These are phyloP conservation scores for Seiridium cupressi DNA, from an alignment of 2,329 filamentous ascomycete species.

Conservation along the genomic window DNA sequence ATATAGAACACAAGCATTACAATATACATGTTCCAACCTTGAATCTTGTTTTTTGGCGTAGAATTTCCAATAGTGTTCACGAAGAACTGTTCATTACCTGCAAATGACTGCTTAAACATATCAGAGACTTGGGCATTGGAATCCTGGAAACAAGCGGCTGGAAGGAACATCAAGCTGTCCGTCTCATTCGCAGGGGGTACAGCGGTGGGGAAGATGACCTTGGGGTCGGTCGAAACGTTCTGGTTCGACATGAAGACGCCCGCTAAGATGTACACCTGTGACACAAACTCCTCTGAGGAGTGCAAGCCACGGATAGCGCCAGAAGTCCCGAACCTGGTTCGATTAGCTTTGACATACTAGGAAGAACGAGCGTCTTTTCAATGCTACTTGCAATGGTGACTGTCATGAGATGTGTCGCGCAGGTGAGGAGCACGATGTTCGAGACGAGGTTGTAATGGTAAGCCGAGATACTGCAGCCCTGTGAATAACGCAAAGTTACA, in stretches of 20 bases:
- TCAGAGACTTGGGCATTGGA: conserved; percentile 2
- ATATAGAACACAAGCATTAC: conserved; percentile 22
- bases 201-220: conserved; percentile 22
- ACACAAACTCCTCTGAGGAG: conserved; percentile 26
- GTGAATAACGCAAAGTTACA: conserved; percentile 30
- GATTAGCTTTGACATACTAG: too few relatives aligned
- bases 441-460: conserved; percentile 36
- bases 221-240: conserved; percentile 13
- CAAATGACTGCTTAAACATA: conserved; percentile 14
- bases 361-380: too few relatives aligned
- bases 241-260: conserved; percentile 31
- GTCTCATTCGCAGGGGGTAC: conserved; percentile 17
- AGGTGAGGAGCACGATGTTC: conserved; percentile 33
- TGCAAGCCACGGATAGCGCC: conserved; percentile 27
- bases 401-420: conserved; percentile 33
- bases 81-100: conserved; percentile 15
- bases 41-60: conserved; percentile 18
- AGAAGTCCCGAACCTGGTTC: conserved; percentile 25
- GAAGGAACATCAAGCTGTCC: conserved; percentile 24
- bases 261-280: conserved; percentile 26
- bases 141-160: conserved; percentile 30
- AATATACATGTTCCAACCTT: conserved; percentile 23
- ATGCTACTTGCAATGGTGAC: conserved; percentile 24
- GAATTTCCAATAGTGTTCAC: conserved; percentile 10
- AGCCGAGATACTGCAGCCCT: conserved; percentile 30